A percentile compares a stretch with the other conserved stretches of the same genome.
Conservation (phyloP, 2,329 filamentous ascomycete species). For the Xylaria arbuscula region DNA sequence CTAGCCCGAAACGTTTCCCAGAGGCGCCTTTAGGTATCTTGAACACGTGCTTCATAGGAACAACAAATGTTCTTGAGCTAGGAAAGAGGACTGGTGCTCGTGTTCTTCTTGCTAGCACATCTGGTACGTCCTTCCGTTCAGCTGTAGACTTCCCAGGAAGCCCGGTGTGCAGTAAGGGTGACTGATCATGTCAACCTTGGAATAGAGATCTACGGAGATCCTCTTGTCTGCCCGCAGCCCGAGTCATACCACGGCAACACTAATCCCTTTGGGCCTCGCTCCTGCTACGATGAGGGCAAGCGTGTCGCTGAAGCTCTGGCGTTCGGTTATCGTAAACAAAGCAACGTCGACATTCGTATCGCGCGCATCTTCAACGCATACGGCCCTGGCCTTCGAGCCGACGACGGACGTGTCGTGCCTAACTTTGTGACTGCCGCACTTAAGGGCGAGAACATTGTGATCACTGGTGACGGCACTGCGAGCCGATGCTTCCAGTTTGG, state of each 20-base stretch:
- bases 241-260: conserved; percentile 1
- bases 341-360: neutral
- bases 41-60: conserved; percentile 1
- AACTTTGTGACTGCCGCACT: neutral
- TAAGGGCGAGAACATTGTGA: neutral
- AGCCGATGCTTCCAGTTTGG: conserved; percentile 3
- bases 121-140: too few relatives aligned
- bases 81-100: neutral
- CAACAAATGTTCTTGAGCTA: neutral
- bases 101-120: neutral
- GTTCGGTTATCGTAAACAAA: neutral
- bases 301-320: neutral
- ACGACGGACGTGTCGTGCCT: neutral
- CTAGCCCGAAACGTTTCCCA: conserved; percentile 1
- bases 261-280: neutral
- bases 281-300: neutral
- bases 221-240: neutral
- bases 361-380: neutral
- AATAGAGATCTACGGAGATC: conserved; percentile 2
- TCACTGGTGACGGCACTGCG: neutral
- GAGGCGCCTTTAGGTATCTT: neutral
- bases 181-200: neutral
- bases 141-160: neutral
- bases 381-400: neutral
- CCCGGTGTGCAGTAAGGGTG: neutral